These are phyloP conservation scores for Kernera saxatilis DNA, from an alignment of 345 rosid genomes.

Conservation along the genomic window DNA sequence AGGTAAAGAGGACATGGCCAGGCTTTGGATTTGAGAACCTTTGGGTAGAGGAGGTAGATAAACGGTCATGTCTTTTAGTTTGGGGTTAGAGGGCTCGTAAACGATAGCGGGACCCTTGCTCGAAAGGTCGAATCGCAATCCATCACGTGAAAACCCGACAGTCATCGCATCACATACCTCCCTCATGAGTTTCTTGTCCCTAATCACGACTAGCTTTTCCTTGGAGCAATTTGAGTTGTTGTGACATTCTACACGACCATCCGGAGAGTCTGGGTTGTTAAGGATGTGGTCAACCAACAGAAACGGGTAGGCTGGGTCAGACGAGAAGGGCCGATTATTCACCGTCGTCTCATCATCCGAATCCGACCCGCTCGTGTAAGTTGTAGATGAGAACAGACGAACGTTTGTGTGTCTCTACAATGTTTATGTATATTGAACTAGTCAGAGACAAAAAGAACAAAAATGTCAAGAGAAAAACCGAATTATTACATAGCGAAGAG, in stretches of 20 bases:
- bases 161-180: background rate
- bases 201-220: too few relatives aligned
- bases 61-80: background rate
- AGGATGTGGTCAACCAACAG: background rate
- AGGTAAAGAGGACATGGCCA: constrained; percentile 11
- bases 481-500: background rate
- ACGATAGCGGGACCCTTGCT: background rate
- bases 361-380: background rate
- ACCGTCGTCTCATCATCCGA: background rate
- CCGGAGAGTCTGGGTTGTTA: background rate
- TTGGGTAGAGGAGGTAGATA: background rate
- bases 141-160: background rate
- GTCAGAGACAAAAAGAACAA: background rate
- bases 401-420: background rate
- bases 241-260: too few relatives aligned
- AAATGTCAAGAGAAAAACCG: background rate
- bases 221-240: too few relatives aligned
- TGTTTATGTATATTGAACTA: background rate
- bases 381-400: background rate
- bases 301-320: background rate
- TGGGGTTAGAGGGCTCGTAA: background rate
- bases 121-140: background rate
- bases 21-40: background rate
- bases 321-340: background rate
- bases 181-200: background rate